These are phyloP conservation scores for Parachaetomium inaequale DNA, from an alignment of 495 filamentous ascomycete species.

Conservation along the genomic window DNA sequence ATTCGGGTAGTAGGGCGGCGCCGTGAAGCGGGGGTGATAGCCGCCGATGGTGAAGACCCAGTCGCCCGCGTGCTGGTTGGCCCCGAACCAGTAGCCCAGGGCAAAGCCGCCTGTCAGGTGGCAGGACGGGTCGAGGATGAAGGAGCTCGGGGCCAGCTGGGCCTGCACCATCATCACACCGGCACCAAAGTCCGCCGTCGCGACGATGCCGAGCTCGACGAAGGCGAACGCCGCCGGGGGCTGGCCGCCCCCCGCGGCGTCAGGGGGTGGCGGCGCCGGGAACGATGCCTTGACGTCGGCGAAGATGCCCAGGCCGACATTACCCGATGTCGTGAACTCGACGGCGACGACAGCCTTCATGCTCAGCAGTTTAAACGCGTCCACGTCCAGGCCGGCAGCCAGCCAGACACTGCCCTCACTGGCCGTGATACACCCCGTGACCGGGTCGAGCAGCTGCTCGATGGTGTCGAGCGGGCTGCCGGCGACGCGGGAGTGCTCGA, in stretches of 20 bases:
- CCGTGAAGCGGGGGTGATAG: constrained; percentile 42
- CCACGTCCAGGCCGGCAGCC: constrained; percentile 40
- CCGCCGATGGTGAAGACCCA: constrained; percentile 54
- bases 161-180: constrained; percentile 43
- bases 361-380: constrained; percentile 42
- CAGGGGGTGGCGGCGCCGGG: too few relatives aligned
- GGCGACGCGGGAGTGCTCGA: not conserved
- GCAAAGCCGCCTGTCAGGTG: constrained; percentile 50
- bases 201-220: constrained; percentile 43
- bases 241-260: too few relatives aligned
- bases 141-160: constrained; percentile 43
- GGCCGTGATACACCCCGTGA: constrained; percentile 2
- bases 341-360: constrained; percentile 37
- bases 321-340: constrained; percentile 10
- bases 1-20: constrained; percentile 41
- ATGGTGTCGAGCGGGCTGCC: not conserved
- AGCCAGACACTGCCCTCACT: constrained; percentile 36
- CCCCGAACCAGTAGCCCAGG: constrained; percentile 45
- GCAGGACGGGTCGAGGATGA: constrained; percentile 40
- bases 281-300: constrained; percentile 31
- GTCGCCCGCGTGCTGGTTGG: constrained; percentile 33
- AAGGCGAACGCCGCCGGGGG: constrained; percentile 29
- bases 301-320: constrained; percentile 39
- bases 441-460: constrained; percentile 19
- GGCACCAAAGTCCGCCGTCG: constrained; percentile 33